Percentiles rank a stretch among this genome's conserved stretches.
Evolutionary conservation across 208 protist species (phyloP).

Genomic region (Novymonas esmeraldas): DNA sequence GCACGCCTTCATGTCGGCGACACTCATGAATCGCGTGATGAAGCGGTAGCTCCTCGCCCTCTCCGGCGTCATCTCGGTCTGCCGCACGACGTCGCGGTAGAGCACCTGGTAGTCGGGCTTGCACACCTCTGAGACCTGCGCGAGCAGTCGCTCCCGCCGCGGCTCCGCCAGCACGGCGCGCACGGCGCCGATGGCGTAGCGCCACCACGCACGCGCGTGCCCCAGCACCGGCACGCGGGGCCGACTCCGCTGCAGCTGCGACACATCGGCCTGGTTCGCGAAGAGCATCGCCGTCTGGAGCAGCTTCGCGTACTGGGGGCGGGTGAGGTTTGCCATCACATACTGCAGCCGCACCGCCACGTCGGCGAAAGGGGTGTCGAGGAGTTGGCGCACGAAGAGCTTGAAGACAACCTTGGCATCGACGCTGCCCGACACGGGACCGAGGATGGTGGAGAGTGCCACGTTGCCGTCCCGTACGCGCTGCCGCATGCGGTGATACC

Average conservation of each 20-base stretch:
- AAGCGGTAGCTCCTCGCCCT: constrained; percentile 70
- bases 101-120: constrained; percentile 69
- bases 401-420: constrained; percentile 79
- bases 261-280: constrained; percentile 53
- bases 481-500: constrained; percentile 77
- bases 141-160: constrained; percentile 47
- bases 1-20: constrained; percentile 70
- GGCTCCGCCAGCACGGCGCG: constrained; percentile 41
- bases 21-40: constrained; percentile 82
- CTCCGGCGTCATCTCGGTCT: constrained; percentile 67
- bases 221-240: constrained; percentile 59
- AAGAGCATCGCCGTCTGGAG: constrained; percentile 56
- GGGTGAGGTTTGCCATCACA: constrained; percentile 70
- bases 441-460: constrained; percentile 71
- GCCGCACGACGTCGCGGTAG: constrained; percentile 75
- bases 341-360: constrained; percentile 58
- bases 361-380: constrained; percentile 66
- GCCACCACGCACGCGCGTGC: constrained; percentile 74
- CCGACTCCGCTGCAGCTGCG: constrained; percentile 35
- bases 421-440: constrained; percentile 69
- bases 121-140: constrained; percentile 67
- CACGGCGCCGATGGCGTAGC: constrained; percentile 66
- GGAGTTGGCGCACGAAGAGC: constrained; percentile 54
- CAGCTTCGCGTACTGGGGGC: constrained; percentile 79
- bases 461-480: constrained; percentile 65